Evolutionary conservation across 148 eudicot species (phyloP).

Genomic region (Chenopodium suecicum): DNA sequence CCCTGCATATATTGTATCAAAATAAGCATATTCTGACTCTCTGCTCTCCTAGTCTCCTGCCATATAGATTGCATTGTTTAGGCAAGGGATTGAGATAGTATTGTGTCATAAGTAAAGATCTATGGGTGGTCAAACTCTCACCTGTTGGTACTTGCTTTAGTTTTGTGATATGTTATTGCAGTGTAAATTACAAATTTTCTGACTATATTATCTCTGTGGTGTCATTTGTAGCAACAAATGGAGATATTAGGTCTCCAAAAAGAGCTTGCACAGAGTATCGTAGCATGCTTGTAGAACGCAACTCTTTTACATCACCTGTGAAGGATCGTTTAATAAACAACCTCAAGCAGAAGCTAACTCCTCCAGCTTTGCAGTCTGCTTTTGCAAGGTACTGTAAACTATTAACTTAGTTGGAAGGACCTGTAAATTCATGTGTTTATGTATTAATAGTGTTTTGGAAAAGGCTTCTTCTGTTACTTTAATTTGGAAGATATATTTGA

Average conservation of each 20-base stretch:
- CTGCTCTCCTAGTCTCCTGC: not conserved
- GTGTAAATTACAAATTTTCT: slow-evolving; percentile 3
- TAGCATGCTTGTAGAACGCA: slow-evolving; percentile 85
- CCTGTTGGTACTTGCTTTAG: not conserved
- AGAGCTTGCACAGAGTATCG: slow-evolving; percentile 77
- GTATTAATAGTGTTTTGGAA: not conserved
- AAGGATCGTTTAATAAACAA: slow-evolving; percentile 80
- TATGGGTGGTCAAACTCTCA: not conserved
- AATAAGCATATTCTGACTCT: not conserved
- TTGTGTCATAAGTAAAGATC: not conserved
- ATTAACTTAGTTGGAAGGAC: not conserved
- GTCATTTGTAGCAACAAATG: slow-evolving; percentile 65
- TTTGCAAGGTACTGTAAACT: slow-evolving; percentile 69
- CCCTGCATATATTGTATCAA: not conserved
- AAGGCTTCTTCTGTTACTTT: slow-evolving; percentile 1
- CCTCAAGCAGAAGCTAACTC: slow-evolving; percentile 66
- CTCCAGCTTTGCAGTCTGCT: slow-evolving; percentile 92
- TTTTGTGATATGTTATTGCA: not conserved
- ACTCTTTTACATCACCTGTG: slow-evolving; percentile 84
- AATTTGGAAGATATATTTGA: slow-evolving; percentile 3
- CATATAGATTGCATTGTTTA: not conserved
- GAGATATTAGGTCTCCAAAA: slow-evolving; percentile 86
- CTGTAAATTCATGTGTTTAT: not conserved
- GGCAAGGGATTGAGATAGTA: not conserved
- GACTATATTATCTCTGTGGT: not conserved